Evolutionary conservation across 176 grass and related monocot genomes (phyloP), one percentile per base, ranked within the genome.

Genomic region (Raddia distichophylla): DNA sequence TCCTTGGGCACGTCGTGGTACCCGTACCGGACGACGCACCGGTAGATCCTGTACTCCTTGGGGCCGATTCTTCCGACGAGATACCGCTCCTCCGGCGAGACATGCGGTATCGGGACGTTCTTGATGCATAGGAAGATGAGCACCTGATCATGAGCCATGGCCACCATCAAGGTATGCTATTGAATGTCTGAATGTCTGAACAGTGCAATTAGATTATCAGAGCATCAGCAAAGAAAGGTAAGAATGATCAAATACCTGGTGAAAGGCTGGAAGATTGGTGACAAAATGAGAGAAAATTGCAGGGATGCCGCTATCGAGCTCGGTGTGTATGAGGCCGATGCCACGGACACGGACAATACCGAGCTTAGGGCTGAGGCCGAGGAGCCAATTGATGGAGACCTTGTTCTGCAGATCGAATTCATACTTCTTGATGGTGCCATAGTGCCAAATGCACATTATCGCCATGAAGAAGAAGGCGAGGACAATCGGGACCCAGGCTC

Each of bases 231-330:
- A 7, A 15, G 8, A 44, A 52, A 10, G 27, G 2, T 3, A 53
- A 47, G 14, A 18, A 10, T 60, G 7, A 75, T n/a, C 65, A 60
- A 27, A 11, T 79, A 95, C 96, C 93, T 99, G 91, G 60, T 99
- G 96, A 75, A 99, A 99, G 47, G 96, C 96, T 44, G 96, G 96
- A 2, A 99, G 80, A 73, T 95, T 99, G 37, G 96, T 99, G 64
- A 99, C 93, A 20, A 99, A 99, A 87, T 99, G 96, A 2, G 96
- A 93, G 76, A 99, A 99, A 47, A 99, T 95, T 5, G 96, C 93
- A 0, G 96, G 96, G 35, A 99, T 91, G 71, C 96, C 96, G 0
- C 91, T 91, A n/a, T 93, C 96, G 0, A 99, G 84, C 79, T 99
- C 93, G 0, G 89, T 91, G 54, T 99, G 93, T 47, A 99, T 90